Evolutionary conservation across 2,329 filamentous ascomycete species (phyloP), one percentile per base, ranked within the genome.

Genomic region (Aspergillus sclerotialis): DNA sequence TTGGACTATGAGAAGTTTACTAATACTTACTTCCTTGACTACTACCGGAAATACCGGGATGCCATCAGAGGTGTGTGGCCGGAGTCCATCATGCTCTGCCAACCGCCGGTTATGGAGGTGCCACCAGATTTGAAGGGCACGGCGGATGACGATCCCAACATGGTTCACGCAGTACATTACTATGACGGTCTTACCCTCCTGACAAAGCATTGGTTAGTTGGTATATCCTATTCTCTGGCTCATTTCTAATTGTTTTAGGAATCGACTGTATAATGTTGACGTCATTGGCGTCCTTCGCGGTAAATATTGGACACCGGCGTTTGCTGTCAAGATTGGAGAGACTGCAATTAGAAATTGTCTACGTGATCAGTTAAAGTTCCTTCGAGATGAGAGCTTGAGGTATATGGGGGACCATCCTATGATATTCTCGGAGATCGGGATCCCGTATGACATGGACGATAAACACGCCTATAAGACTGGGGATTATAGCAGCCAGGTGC

Each of bases 361-460:
- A 62, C 78, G 78, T 28, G 85, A 95, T 44, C 92, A 98, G 55
- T 73, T 98, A 23, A 77, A 78, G 5, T 82, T 82, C 1, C 83
- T 98, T 33, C 75, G 80, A 32, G 74, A 93, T 45, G 92, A 98
- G 61, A 93, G 90, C 1, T 65, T 83, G n/a, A 82, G 94, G 36
- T 80, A 87, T 39, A 86, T 88, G 69, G 92, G 92, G 13, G 78
- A 84, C 14, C 89, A 93, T 49, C 92, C 92, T 0, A 87, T 88
- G 48, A 65, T 98, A 4, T 78, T 95, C 59, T 93, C 87, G 1
- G 92, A 98, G 56, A 96, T 96, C 52, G 92, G 92, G 6, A 95
- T 98, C 38, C 92, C 92, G 0, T 98, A 94, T 56, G 92, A 98
- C 56, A 96, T 98, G 93, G 90, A 98, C 53, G 81, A 94, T 46